Evolutionary conservation across 1,284 basidiomycete genomes (phyloP).

Genomic region (Anthracocystis panici-leucophaei): DNA sequence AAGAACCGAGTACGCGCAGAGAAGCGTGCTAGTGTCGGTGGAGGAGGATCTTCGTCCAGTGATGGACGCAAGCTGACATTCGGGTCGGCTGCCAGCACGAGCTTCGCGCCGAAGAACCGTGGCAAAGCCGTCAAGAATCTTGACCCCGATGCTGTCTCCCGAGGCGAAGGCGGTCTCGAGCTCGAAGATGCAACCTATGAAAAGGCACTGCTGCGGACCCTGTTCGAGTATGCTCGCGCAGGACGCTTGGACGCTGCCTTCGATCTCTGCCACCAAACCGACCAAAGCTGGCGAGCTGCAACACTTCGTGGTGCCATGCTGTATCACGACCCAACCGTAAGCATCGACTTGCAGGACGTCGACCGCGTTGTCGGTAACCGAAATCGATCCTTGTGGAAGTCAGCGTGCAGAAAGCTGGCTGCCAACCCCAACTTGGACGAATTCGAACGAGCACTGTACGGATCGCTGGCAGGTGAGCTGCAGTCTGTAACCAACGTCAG

Average conservation of each 20-base stretch:
- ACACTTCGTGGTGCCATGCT: slow-evolving; percentile 79
- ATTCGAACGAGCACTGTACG: slow-evolving; percentile 86
- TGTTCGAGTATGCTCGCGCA: slow-evolving; percentile 83
- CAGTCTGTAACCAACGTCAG: slow-evolving; percentile 81
- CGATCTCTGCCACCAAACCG: slow-evolving; percentile 82
- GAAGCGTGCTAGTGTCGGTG: slow-evolving; percentile 50
- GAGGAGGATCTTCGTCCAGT: slow-evolving; percentile 17
- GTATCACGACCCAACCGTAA: slow-evolving; percentile 57
- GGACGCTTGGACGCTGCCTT: slow-evolving; percentile 86
- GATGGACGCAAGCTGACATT: slow-evolving; percentile 36
- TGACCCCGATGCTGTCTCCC: slow-evolving; percentile 63
- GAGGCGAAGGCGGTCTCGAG: slow-evolving; percentile 59
- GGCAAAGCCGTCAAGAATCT: slow-evolving; percentile 58
- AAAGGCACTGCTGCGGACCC: slow-evolving; percentile 78
- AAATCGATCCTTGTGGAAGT: slow-evolving; percentile 65
- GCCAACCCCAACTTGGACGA: slow-evolving; percentile 75
- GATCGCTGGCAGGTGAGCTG: slow-evolving; percentile 86
- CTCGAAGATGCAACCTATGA: slow-evolving; percentile 75
- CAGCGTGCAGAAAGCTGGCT: slow-evolving; percentile 60
- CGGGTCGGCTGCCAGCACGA: slow-evolving; percentile 42
- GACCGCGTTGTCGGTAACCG: slow-evolving; percentile 62
- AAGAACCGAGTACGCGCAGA: slow-evolving; percentile 64
- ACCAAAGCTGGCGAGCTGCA: slow-evolving; percentile 91
- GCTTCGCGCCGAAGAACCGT: slow-evolving; percentile 47
- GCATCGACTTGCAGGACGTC: slow-evolving; percentile 44